Evolutionary conservation across 23 red algal genomes (phyloP), one percentile per base, ranked within the genome.

Genomic region (Gracilaria domingensis): DNA sequence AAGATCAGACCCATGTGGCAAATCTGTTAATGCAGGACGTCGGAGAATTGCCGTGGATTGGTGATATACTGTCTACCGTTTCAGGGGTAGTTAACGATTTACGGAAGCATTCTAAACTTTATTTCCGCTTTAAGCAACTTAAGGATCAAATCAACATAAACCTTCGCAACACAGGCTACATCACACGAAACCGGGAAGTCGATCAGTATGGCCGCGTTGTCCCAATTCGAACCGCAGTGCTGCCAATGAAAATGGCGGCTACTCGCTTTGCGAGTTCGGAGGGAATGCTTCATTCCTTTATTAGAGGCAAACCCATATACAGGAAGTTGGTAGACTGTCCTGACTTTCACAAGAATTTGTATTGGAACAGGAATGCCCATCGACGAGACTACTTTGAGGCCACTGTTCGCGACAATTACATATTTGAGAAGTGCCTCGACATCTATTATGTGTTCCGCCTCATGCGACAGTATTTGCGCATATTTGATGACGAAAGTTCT

Each of bases 1-100:
- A 85, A 29, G 57, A 85, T 38, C 81, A 85, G 36, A 70, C 30
- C 62, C 61, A 85, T n/a, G 0, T 85, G 4, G 65, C 24, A 35
- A 28, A 70, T 25, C 65, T 70, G 7, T 17, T 70, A 28, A 70
- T 70, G 23, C 23, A 70, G 25, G 65, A 70, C 28, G 17, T 70
- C 4, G 65, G 65, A 14, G 23, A 25, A 16, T 17, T 70, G 65
- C 24, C 3, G 18, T 70, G 23, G 65, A 34, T 70, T 35, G 4
- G 3, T 16, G 28, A 70, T 16, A 70, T 70, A 70, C 35, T 28
- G 35, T 28, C 14, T 17, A 70, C 28, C 1, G 28, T 70, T 7
- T 70, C 65, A 38, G 28, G 25, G 65, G 30, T 70, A 24, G 65
- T 34, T 34, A 70, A 14, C 25, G 65, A 70, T 70, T 26, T 70